Evolutionary conservation across 1,284 basidiomycete genomes (phyloP).

Genomic region (Ganoderma lingzhi): DNA sequence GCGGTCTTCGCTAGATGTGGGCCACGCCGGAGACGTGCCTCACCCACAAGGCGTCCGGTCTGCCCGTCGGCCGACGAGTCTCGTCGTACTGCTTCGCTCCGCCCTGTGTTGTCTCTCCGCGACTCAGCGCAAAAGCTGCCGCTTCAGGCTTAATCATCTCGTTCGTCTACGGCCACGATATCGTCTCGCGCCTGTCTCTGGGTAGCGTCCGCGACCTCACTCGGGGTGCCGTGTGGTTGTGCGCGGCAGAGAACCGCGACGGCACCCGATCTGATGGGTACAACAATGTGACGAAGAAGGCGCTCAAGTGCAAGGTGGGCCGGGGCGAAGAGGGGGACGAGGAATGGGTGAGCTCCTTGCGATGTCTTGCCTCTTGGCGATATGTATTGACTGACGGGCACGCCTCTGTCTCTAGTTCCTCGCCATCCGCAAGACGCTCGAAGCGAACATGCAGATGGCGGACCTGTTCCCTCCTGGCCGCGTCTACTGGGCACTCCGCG

Average conservation of each 20-base stretch:
- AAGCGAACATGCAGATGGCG: slow-evolving; percentile 84
- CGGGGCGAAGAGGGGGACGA: slow-evolving; percentile 61
- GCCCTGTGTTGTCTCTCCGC: slow-evolving; percentile 58
- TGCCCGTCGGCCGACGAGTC: slow-evolving; percentile 72
- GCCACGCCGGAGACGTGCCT: slow-evolving; percentile 80
- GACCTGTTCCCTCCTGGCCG: slow-evolving; percentile 83
- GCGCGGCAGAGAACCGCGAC: slow-evolving; percentile 63
- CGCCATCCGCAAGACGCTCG: slow-evolving; percentile 81
- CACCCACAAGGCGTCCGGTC: slow-evolving; percentile 73
- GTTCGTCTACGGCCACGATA: slow-evolving; percentile 84
- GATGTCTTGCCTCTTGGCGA: neutral
- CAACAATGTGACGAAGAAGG: slow-evolving; percentile 64
- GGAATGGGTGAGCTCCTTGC: slow-evolving; percentile 63
- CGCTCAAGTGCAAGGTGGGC: slow-evolving; percentile 65
- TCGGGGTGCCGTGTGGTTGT: slow-evolving; percentile 80
- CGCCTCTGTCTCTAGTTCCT: slow-evolving; percentile 60
- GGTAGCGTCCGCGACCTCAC: slow-evolving; percentile 82
- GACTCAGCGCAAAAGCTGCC: slow-evolving; percentile 32
- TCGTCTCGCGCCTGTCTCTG: slow-evolving; percentile 80
- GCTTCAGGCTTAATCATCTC: slow-evolving; percentile 66
- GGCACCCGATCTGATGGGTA: slow-evolving; percentile 56
- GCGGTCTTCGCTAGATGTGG: slow-evolving; percentile 72
- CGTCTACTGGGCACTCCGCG: slow-evolving; percentile 80
- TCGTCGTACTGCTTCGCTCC: slow-evolving; percentile 85
- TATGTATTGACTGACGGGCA: too few relatives aligned